Conservation (phyloP, 2,329 filamentous ascomycete genomes). For the Fusarium austroafricanum region DNA sequence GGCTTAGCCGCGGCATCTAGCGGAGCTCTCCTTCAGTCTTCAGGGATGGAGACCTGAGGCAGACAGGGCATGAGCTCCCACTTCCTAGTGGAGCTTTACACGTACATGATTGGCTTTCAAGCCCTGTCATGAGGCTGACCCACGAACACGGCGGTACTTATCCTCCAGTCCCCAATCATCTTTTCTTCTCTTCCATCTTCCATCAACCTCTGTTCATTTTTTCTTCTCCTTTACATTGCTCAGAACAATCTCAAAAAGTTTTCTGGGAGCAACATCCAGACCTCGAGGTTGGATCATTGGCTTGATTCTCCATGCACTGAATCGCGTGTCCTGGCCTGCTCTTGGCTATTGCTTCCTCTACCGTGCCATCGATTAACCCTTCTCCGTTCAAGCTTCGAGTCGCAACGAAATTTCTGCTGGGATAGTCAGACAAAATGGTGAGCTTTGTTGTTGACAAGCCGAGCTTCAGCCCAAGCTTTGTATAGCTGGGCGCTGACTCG, state of each 20-base stretch:
- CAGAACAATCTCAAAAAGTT: slow-evolving; percentile 12
- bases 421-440: slow-evolving; percentile 41
- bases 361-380: slow-evolving; percentile 13
- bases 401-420: slow-evolving; percentile 14
- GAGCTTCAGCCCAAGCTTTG: slow-evolving; percentile 21
- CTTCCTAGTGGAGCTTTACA: slow-evolving; percentile 6
- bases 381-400: slow-evolving; percentile 29
- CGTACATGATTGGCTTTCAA: slow-evolving; percentile 38
- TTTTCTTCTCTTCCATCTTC: slow-evolving; percentile 41
- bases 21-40: slow-evolving; percentile 13
- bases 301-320: slow-evolving; percentile 42
- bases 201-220: slow-evolving; percentile 34
- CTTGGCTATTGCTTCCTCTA: slow-evolving; percentile 34
- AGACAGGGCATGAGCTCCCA: slow-evolving; percentile 25
- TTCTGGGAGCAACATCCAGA: slow-evolving; percentile 26
- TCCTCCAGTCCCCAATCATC: slow-evolving; percentile 45
- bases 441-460: slow-evolving; percentile 25
- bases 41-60: slow-evolving; percentile 35
- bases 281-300: slow-evolving; percentile 41
- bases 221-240: slow-evolving; percentile 32
- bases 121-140: slow-evolving; percentile 26
- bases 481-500: slow-evolving; percentile 32
- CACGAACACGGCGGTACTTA: slow-evolving; percentile 42
- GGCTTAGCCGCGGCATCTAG: slow-evolving; percentile 5
- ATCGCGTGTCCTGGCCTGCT: slow-evolving; percentile 31